Conservation (phyloP, 2,329 filamentous ascomycete genomes). For the Fusarium poae region DNA sequence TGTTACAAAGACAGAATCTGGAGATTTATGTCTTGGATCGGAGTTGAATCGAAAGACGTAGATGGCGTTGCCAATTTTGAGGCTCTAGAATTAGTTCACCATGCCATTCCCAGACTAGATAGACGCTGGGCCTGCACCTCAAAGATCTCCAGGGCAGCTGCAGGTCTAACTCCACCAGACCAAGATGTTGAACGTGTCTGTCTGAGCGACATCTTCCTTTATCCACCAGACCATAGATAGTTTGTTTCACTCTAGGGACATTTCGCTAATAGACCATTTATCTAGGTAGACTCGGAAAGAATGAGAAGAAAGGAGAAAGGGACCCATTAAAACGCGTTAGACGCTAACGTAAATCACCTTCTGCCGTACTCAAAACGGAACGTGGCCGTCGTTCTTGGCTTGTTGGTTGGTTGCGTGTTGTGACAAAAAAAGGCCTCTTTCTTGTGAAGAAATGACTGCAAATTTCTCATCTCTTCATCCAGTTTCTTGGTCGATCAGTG, state of each 20-base stretch:
- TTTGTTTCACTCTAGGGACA: slow-evolving; percentile 28
- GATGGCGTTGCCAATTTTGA: slow-evolving; percentile 13
- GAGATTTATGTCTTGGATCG: neutral
- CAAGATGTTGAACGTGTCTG: too few relatives aligned
- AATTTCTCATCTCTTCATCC: slow-evolving; percentile 5
- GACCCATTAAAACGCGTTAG: slow-evolving; percentile 17
- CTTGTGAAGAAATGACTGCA: neutral
- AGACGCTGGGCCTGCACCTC: slow-evolving; percentile 3
- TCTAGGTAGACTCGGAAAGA: slow-evolving; percentile 27
- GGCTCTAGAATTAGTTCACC: slow-evolving; percentile 22
- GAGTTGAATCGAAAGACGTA: slow-evolving; percentile 5
- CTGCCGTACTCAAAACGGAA: slow-evolving; percentile 30
- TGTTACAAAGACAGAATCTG: neutral
- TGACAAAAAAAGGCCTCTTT: neutral
- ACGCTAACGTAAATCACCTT: slow-evolving; percentile 13
- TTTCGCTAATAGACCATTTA: slow-evolving; percentile 1
- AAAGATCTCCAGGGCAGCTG: slow-evolving; percentile 24
- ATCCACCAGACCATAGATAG: slow-evolving; percentile 27
- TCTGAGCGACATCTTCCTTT: slow-evolving; percentile 1
- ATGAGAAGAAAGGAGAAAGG: slow-evolving; percentile 9
- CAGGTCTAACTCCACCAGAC: neutral
- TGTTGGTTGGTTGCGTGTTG: slow-evolving; percentile 18
- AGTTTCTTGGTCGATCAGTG: slow-evolving; percentile 8
- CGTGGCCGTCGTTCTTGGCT: slow-evolving; percentile 17
- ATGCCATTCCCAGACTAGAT: neutral